phyloP scores from a whole-genome alignment of 192 early-diverging fungal genomes.

The Diversispora epigaea region DNA sequence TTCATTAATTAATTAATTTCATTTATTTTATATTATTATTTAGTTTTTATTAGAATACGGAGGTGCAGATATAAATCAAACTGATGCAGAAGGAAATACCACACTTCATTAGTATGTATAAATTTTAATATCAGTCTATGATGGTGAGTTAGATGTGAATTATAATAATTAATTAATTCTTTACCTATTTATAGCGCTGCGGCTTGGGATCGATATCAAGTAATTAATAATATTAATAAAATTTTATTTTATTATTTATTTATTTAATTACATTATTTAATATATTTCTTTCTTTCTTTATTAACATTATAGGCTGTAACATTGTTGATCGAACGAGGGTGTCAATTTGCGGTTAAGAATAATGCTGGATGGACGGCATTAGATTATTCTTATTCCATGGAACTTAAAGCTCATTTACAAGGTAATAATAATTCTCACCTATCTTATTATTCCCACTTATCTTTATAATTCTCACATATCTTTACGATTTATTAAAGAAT shows the following conservation, averaged over 20 bases:
- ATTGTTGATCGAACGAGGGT: slow-evolving; percentile 24
- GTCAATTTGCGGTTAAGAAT: slow-evolving; percentile 20
- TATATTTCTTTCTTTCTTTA: not conserved
- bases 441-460: not conserved
- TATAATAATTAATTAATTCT: not conserved
- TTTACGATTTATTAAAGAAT: slow-evolving; percentile 1
- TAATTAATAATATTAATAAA: not conserved
- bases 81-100: slow-evolving; percentile 24
- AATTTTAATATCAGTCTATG: not conserved
- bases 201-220: slow-evolving; percentile 26
- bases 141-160: not conserved
- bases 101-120: slow-evolving; percentile 27
- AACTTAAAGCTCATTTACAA: slow-evolving; percentile 20
- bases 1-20: not conserved
- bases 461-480: not conserved
- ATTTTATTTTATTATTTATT: not conserved
- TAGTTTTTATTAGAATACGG: slow-evolving; percentile 18
- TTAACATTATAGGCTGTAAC: slow-evolving; percentile 11
- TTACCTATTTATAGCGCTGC: slow-evolving; percentile 15
- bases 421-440: not conserved
- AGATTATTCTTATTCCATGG: slow-evolving; percentile 27
- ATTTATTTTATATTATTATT: not conserved
- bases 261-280: not conserved
- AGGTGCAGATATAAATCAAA: slow-evolving; percentile 29
- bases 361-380: slow-evolving; percentile 27